Evolutionary conservation across 306 rosid species (phyloP).

Genomic region (Quercus cerris): DNA sequence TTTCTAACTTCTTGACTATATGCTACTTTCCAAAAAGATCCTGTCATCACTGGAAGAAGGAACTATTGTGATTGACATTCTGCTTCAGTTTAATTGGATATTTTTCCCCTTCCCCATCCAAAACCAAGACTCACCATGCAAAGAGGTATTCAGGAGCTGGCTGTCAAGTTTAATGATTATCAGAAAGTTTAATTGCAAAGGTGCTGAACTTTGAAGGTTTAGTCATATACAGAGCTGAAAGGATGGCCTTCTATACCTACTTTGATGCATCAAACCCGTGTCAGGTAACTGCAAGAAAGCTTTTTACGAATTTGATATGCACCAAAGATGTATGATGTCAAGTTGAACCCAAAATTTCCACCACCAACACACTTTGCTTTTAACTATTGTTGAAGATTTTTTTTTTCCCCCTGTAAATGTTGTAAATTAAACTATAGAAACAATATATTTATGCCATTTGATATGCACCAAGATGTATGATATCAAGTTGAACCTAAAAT

Average conservation of each 20-base stretch:
- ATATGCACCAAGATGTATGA: not conserved
- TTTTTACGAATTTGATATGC: not conserved
- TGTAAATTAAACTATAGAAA: constrained; percentile 8
- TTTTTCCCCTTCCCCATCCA: not conserved
- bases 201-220: not conserved
- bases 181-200: not conserved
- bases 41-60: not conserved
- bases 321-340: not conserved
- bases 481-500: not conserved
- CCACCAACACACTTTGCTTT: not conserved
- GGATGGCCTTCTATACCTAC: not conserved
- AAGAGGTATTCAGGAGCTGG: not conserved
- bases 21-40: too few species aligned
- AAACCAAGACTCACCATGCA: not conserved
- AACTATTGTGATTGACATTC: not conserved
- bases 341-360: not conserved
- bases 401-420: not conserved
- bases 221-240: not conserved
- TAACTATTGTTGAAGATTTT: not conserved
- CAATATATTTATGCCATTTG: constrained; percentile 2
- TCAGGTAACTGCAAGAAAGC: not conserved
- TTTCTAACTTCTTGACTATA: not conserved
- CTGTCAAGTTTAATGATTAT: not conserved
- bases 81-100: not conserved
- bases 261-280: not conserved